These are phyloP conservation scores for Phyllachora maydis DNA, from an alignment of 2,329 filamentous ascomycete species.

Conservation along the genomic window DNA sequence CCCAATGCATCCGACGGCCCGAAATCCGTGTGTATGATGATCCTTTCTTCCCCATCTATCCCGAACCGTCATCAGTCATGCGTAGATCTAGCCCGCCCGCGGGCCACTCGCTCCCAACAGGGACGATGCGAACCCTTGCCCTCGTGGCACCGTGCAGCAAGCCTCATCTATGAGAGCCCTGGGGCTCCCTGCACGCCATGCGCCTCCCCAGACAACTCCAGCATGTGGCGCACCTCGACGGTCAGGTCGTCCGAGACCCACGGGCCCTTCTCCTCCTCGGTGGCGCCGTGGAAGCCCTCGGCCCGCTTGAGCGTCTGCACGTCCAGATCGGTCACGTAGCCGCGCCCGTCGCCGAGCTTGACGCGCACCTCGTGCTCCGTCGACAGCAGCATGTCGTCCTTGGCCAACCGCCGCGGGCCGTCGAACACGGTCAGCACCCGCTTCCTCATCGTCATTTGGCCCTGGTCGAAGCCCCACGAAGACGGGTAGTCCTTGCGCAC, in stretches of 20 bases:
- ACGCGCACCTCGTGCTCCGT: constrained; percentile 87
- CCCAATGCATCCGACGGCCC: no score
- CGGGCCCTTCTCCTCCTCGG: constrained; percentile 68
- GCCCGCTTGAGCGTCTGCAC: constrained; percentile 75
- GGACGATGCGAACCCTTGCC: no score
- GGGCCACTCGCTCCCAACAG: no score
- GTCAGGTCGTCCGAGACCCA: constrained; percentile 60
- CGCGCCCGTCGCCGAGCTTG: constrained; percentile 51
- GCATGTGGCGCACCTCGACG: constrained; percentile 36
- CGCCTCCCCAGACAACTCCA: constrained; percentile 20
- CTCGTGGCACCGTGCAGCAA: no score
- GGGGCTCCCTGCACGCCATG: no score
- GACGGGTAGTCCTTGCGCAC: constrained; percentile 85
- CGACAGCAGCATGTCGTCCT: constrained; percentile 98
- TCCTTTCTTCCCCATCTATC: no score
- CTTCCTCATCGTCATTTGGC: constrained; percentile 98
- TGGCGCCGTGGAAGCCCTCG: constrained; percentile 63
- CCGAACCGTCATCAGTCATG: no score
- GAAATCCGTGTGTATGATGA: no score
- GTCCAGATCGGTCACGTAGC: constrained; percentile 84
- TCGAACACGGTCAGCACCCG: constrained; percentile 87
- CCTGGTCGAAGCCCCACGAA: constrained; percentile 79
- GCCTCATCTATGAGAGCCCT: no score
- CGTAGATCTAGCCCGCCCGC: no score
- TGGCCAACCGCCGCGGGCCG: constrained; percentile 69